Base-by-base conservation (phyloP, 1,284 basidiomycete species). In the Leccinum brunneo-olivaceum region DNA sequence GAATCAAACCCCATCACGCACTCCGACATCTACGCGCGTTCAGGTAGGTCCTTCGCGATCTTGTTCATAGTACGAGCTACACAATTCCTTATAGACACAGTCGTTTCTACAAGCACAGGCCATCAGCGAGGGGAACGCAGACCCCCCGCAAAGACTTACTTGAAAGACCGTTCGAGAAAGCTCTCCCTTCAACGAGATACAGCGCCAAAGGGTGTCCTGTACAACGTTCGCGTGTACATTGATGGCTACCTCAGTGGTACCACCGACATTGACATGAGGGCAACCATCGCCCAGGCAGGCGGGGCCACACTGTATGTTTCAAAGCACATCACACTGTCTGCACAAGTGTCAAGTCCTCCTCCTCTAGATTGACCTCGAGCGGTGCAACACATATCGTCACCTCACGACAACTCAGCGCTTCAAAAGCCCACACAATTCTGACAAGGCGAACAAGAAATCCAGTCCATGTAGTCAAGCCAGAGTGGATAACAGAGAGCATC, bases 191-290 rank as follows among this genome's bases (percentile, higher is more conserved):
- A 84, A 54, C 62, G 55, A 24, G 53, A 56, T n/a, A 61, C 47
- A 50, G 50, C 33, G 58, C 62, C 54, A 3, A 12, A 28, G 5
- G 53, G 43, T 18, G 61, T 76, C 33, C 54, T 81, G 45, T 55
- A 55, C 28, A 69, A 70, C 44, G 68, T 74, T 23, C 66, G 68
- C 37, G 66, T 77, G 18, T 84, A 84, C 52, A 79, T 85, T 55
- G 71, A 79, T 49, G 84, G 84, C 1, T 84, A 78, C 54, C 65
- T 86, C 45, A 69, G 68, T 27, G 70, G 72, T 35, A 85, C 82
- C 14, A 87, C 83, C 6, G 84, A 86, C 54, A 74, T 82, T 37
- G 84, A 86, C 61, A 78, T 85, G 70, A 86, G 79, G 62, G 67
- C 75, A 47, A 65, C 78, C 14, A 67, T 85, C 12, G 58, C 65